These are phyloP conservation scores for Zymoseptoria crescenta DNA, from an alignment of 2,329 filamentous ascomycete species.

Conservation along the genomic window DNA sequence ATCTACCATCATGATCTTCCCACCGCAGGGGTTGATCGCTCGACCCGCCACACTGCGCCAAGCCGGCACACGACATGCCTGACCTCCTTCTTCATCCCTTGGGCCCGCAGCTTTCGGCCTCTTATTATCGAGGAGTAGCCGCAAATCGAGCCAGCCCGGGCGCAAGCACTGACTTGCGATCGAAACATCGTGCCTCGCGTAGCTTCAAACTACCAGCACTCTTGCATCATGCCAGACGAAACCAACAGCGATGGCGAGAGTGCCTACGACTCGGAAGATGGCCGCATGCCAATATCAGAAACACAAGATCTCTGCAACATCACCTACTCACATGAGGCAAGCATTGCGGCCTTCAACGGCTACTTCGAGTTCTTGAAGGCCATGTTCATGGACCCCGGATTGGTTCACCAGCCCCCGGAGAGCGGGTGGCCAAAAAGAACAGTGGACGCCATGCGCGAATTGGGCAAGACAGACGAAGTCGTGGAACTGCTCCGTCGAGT, in stretches of 20 bases:
- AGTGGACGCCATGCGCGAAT: conserved; percentile 1
- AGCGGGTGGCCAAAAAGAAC: conserved; percentile 3
- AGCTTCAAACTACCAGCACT: too few species aligned
- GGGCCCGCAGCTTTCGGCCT: too few species aligned
- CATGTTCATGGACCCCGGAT: neutral
- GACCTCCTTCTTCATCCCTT: too few species aligned
- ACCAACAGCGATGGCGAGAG: neutral
- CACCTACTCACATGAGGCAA: neutral
- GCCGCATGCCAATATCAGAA: neutral
- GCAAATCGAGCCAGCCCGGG: too few species aligned
- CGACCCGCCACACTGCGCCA: too few species aligned
- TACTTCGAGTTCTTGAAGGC: conserved; percentile 3
- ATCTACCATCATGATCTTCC: too few species aligned
- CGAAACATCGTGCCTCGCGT: too few species aligned
- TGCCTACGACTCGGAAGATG: neutral
- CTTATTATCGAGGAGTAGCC: too few species aligned
- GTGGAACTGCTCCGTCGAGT: conserved; percentile 5
- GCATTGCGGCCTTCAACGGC: neutral
- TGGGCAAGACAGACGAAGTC: conserved; percentile 3
- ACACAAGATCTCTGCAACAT: neutral
- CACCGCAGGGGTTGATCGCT: too few species aligned
- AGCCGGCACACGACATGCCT: too few species aligned
- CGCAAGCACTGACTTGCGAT: too few species aligned
- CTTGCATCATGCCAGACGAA: neutral
- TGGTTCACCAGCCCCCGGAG: conserved; percentile 1